phyloP scores from a whole-genome alignment of 1,284 basidiomycete genomes.

The Crocinoboletus sp. region DNA sequence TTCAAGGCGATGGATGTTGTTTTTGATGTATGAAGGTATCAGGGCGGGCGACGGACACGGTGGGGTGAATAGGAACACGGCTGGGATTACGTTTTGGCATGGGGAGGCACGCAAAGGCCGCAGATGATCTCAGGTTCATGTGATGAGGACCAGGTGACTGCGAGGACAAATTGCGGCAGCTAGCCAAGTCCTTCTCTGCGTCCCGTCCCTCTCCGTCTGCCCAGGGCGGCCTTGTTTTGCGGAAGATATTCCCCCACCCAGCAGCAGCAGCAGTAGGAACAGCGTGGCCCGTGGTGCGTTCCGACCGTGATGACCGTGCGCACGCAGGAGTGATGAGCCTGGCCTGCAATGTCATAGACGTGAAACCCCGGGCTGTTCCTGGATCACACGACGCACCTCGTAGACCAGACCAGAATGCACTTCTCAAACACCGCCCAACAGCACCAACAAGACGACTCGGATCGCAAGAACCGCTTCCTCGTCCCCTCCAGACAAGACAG shows the following conservation, averaged over 20 bases:
- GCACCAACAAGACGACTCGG: slow-evolving; percentile 14
- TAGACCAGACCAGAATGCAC: slow-evolving; percentile 14
- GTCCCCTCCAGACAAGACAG: slow-evolving; percentile 25
- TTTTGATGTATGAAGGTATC: slow-evolving; percentile 61
- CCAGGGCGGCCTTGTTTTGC: no score
- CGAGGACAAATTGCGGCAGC: no score
- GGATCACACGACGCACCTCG: slow-evolving; percentile 16
- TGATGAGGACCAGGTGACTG: no score
- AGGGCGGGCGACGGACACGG: no score
- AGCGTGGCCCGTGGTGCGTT: slow-evolving; percentile 2
- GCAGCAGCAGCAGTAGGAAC: no score
- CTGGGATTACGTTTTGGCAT: no score
- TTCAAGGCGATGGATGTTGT: slow-evolving; percentile 77
- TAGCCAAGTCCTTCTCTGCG: no score
- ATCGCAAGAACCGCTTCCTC: slow-evolving; percentile 50
- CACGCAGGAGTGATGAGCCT: neutral
- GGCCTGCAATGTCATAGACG: neutral
- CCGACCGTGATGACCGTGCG: slow-evolving; percentile 3
- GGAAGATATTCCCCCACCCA: no score
- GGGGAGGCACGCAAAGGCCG: no score
- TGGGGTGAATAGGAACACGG: no score
- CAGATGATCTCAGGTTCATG: no score
- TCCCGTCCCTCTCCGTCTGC: no score
- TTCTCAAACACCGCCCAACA: slow-evolving; percentile 18
- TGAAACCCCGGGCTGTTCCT: slow-evolving; percentile 10